A percentile compares a stretch with the other conserved stretches of the same genome.
Evolutionary conservation across 176 grass and related monocot species (phyloP).

Genomic region (Cymbopogon citratus): DNA sequence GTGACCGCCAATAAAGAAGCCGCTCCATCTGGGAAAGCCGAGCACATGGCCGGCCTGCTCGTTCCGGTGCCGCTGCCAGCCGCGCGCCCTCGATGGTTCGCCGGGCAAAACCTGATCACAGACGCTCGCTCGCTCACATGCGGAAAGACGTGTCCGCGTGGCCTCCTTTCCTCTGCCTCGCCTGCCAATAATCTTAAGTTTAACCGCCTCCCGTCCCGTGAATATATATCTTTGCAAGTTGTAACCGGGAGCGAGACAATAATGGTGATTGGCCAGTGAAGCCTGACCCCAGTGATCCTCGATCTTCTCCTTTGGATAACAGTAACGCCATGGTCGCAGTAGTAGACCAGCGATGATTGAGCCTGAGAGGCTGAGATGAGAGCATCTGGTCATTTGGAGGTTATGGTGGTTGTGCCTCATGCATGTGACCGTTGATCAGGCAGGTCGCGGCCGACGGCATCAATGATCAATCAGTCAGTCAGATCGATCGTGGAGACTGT

Average conservation of each 20-base stretch:
- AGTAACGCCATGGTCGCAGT: neutral
- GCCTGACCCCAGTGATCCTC: neutral
- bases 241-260: neutral
- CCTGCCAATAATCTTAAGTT: neutral
- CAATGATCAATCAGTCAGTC: neutral
- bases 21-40: constrained; percentile 6
- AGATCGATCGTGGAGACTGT: neutral
- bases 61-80: neutral
- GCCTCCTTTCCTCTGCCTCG: too few relatives aligned
- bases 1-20: neutral
- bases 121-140: neutral
- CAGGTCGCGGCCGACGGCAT: too few relatives aligned
- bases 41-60: neutral
- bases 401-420: neutral
- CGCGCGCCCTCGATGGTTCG: neutral
- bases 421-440: neutral
- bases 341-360: neutral
- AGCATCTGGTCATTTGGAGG: neutral
- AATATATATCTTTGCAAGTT: neutral
- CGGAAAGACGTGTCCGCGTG: neutral
- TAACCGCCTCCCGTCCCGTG: neutral
- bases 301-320: neutral
- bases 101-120: neutral
- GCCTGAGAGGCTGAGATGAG: too few relatives aligned
- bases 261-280: neutral